Conservation (phyloP, 108 stramenopile genomes). For the Fragilariopsis cylindrus region DNA sequence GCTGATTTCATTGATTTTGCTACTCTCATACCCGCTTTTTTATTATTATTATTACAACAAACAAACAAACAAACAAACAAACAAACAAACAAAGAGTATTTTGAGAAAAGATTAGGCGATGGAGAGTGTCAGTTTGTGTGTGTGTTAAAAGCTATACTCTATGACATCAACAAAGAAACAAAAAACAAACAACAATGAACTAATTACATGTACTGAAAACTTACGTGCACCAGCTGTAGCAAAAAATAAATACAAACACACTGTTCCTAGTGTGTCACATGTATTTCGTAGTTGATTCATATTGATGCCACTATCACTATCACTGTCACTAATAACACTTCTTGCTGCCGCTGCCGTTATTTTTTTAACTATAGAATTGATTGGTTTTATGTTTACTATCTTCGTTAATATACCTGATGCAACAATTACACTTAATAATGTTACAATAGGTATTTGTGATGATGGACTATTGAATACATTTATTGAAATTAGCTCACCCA, state of each 20-base stretch:
- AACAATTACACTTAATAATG: conserved; percentile 60
- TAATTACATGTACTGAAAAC: no score
- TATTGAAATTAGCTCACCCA: conserved; percentile 34
- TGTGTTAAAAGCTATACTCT: no score
- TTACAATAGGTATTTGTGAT: conserved; percentile 52
- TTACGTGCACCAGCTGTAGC: conserved; percentile 75
- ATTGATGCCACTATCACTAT: conserved; percentile 14
- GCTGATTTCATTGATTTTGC: conserved; percentile 66
- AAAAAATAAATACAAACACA: conserved; percentile 76
- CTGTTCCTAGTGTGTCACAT: conserved; percentile 60
- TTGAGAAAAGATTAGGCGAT: fast-evolving
- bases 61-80: no score
- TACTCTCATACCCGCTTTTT: conserved; percentile 51
- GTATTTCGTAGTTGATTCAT: conserved; percentile 40
- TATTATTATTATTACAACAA: no score
- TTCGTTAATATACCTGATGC: conserved; percentile 8
- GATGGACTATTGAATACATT: neutral
- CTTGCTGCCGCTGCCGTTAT: no score
- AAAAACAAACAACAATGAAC: no score
- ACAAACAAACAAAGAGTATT: no score
- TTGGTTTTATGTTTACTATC: no score
- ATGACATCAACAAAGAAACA: no score
- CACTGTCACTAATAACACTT: no score
- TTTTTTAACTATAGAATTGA: no score
- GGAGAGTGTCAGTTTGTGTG: no score